Conservation (phyloP, 192 early-diverging fungal genomes). For the Gorgonomyces haynaldii region DNA sequence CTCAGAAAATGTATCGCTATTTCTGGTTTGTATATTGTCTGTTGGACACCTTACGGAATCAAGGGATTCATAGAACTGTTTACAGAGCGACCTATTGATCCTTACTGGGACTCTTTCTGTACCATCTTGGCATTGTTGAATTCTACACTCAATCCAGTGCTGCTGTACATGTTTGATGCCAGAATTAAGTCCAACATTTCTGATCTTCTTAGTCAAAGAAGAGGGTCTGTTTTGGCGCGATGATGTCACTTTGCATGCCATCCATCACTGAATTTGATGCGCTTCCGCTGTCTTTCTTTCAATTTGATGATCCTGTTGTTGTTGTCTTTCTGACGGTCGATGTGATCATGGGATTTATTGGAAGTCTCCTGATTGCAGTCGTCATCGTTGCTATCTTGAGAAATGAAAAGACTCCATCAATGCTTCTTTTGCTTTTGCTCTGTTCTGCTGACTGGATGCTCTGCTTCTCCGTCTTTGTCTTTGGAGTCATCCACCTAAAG, state of each 20-base stretch:
- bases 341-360: not conserved
- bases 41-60: not conserved
- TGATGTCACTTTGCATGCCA: too few species aligned
- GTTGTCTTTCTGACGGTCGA: too few species aligned
- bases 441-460: constrained; percentile 1
- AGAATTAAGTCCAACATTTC: not conserved
- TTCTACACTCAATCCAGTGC: not conserved
- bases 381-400: not conserved
- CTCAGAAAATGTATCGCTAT: not conserved
- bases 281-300: too few species aligned
- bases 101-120: constrained; percentile 2
- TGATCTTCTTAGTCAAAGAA: not conserved
- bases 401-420: not conserved
- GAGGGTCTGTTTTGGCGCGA: too few species aligned
- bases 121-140: constrained; percentile 2
- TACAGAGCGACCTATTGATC: not conserved
- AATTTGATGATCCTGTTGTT: too few species aligned
- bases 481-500: too few species aligned
- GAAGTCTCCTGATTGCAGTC: not conserved
- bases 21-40: constrained; percentile 3
- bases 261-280: too few species aligned
- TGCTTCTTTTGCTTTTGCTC: not conserved
- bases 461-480: too few species aligned
- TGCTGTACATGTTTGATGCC: not conserved
- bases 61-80: not conserved